Evolutionary conservation across 169 alveolate species (phyloP), one percentile per base, ranked within the genome.

Genomic region (Plasmodium vivax): DNA sequence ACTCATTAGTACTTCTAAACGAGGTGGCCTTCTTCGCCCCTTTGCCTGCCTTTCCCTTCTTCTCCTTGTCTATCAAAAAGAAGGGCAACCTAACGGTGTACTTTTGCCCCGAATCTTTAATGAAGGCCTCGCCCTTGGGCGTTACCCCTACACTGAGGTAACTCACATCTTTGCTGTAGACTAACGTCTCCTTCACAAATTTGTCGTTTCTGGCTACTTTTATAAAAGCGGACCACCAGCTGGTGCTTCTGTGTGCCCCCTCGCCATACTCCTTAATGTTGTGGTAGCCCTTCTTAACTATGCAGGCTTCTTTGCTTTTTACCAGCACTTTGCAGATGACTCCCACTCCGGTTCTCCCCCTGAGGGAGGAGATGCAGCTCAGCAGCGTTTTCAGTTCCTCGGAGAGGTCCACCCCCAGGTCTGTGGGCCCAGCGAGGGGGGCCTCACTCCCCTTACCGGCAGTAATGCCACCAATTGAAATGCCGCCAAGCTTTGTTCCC

Each of bases 181-280:
- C 74, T 34, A 91, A 41, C 16, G 92, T 81, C 45, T 91, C 95
- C 68, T 91, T 82, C 10, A 91, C 19, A 19, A 8, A 91, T 32
- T 80, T 62, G 72, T 91, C 95, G 71, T 91, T 91, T n/a, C 95
- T 80, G 6, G 80, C 91, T 3, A 91, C 83, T 82, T 91, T 91
- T 45, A 91, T 71, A 82, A 91, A 77, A 19, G 92, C 73, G 4
- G 95, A 91, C 95, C 95, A 91, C 95, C 95, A 91, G 3, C 14
- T 36, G 9, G 92, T 72, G 1, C 92, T 16, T 62, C 51, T 68
- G 41, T 91, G 91, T 41, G 10, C 43, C 12, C 95, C 95, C 45
- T 82, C 82, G 0, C 95, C 95, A 91, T 91, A 91, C 12, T 82
- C 95, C 41, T 91, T 82, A 14, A 91, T 47, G 45, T 68, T 82